Evolutionary conservation across 345 rosid genomes (phyloP).

Genomic region (Linum trigynum): DNA sequence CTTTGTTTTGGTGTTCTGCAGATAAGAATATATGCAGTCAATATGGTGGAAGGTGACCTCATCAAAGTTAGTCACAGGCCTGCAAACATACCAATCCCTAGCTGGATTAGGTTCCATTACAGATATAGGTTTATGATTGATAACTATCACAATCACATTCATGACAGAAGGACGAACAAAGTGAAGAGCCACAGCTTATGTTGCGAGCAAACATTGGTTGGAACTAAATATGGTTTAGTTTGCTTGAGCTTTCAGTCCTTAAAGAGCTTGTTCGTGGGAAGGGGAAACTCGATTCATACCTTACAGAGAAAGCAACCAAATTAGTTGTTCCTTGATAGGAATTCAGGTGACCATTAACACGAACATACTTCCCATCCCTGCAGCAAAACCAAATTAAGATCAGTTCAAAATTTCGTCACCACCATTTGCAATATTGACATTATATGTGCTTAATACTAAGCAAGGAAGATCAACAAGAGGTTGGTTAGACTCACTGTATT

Average conservation of each 20-base stretch:
- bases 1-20: constrained; percentile 53
- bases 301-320: constrained; percentile 68
- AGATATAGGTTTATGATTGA: no score
- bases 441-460: background rate
- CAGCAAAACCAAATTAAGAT: constrained; percentile 7
- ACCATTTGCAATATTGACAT: background rate
- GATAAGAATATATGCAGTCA: constrained; percentile 63
- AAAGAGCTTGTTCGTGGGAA: background rate
- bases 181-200: background rate
- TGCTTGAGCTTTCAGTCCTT: no score
- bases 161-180: no score
- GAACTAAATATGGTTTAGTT: no score
- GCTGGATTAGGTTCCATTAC: no score
- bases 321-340: constrained; percentile 56
- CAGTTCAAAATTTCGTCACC: background rate
- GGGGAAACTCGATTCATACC: constrained; percentile 25
- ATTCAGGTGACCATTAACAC: constrained; percentile 70
- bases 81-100: constrained; percentile 19
- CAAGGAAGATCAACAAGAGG: background rate
- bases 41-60: constrained; percentile 84
- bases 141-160: background rate
- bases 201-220: no score
- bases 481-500: constrained; percentile 35
- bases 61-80: constrained; percentile 66
- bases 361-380: constrained; percentile 70